A percentile compares a stretch with the other conserved stretches of the same genome.
These are phyloP conservation scores for Geoglossum glabrum DNA, from an alignment of 495 filamentous ascomycete genomes.

Conservation along the genomic window DNA sequence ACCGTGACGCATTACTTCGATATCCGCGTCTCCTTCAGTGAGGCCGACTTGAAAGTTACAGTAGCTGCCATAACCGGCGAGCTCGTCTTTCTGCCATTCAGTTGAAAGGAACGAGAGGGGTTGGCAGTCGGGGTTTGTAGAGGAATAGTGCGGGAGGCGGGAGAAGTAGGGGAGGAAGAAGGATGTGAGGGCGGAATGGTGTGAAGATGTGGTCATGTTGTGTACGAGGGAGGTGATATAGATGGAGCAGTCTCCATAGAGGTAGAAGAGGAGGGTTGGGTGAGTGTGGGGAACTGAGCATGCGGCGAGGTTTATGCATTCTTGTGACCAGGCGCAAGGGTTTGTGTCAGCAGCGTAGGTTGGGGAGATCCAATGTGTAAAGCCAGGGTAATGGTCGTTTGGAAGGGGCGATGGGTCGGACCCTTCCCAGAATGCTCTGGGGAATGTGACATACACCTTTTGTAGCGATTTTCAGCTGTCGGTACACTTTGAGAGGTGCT, in stretches of 20 bases:
- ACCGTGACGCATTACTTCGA: slow-evolving; percentile 52
- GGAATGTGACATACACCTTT: slow-evolving; percentile 74
- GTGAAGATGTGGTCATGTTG: slow-evolving; percentile 21
- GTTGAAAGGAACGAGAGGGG: slow-evolving; percentile 48
- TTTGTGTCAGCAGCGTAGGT: slow-evolving; percentile 38
- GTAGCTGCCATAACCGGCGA: slow-evolving; percentile 81
- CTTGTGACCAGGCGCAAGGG: slow-evolving; percentile 52
- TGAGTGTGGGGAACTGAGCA: slow-evolving; percentile 40
- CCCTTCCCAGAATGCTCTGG: slow-evolving; percentile 41
- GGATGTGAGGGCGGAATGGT: slow-evolving; percentile 23
- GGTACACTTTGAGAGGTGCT: neutral
- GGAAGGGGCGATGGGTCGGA: neutral
- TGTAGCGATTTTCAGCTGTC: neutral
- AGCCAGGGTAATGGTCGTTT: slow-evolving; percentile 14
- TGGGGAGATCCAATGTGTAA: slow-evolving; percentile 52
- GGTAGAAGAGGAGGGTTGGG: slow-evolving; percentile 85
- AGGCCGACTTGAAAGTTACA: slow-evolving; percentile 72
- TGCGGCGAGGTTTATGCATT: slow-evolving; percentile 56
- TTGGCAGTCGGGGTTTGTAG: slow-evolving; percentile 31
- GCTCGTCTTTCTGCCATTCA: slow-evolving; percentile 61
- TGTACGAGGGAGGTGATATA: slow-evolving; percentile 26
- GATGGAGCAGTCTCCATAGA: slow-evolving; percentile 40
- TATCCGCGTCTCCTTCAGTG: slow-evolving; percentile 47
- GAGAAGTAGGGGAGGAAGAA: slow-evolving; percentile 69
- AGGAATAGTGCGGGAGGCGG: slow-evolving; percentile 42